phyloP scores from a whole-genome alignment of 148 eudicot species.

The Vaccinium macrocarpon region DNA sequence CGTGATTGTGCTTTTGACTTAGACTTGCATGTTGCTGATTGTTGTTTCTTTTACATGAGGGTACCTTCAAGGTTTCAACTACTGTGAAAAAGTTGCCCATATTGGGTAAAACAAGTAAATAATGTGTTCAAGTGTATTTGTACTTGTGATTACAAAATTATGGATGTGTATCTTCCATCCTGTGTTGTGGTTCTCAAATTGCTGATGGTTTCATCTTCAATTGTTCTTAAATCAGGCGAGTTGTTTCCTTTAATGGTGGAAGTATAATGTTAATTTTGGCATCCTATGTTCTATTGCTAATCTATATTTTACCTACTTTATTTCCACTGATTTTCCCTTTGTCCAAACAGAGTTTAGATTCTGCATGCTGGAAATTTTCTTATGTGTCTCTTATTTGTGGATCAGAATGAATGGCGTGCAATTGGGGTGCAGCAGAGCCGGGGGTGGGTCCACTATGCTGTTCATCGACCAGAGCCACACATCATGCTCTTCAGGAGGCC shows the following conservation, averaged over 20 bases:
- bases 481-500: slow-evolving; percentile 94
- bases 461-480: slow-evolving; percentile 93
- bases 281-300: not conserved
- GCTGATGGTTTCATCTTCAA: not conserved
- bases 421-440: slow-evolving; percentile 92
- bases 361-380: not conserved
- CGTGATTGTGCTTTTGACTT: not conserved
- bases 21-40: not conserved
- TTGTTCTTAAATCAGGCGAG: not conserved
- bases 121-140: not conserved
- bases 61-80: not conserved
- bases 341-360: too few species aligned
- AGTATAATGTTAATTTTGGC: not conserved
- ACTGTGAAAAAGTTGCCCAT: not conserved
- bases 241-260: not conserved
- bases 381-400: not conserved
- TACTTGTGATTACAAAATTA: not conserved
- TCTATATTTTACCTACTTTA: not conserved
- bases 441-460: slow-evolving; percentile 89
- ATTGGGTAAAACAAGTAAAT: not conserved
- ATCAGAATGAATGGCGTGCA: slow-evolving; percentile 83
- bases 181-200: not conserved
- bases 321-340: not conserved
- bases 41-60: not conserved
- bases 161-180: not conserved